A percentile compares a stretch with the other conserved stretches of the same genome.
Conservation (phyloP, 1,284 basidiomycete species). For the Trametes sp. region DNA sequence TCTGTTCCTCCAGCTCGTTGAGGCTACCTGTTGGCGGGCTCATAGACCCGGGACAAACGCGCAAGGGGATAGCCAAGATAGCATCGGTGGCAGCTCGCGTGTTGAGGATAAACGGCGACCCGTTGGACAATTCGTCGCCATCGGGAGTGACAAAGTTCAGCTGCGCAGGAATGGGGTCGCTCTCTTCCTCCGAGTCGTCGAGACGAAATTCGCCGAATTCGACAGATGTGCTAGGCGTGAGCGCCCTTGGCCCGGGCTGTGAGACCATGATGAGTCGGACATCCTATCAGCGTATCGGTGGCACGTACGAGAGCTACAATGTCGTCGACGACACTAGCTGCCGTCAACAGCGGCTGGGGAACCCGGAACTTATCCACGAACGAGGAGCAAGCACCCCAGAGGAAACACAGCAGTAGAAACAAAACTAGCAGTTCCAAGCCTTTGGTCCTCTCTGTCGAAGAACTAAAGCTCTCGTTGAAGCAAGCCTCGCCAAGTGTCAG, state of each 20-base stretch:
- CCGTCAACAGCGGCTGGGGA: constrained; percentile 10
- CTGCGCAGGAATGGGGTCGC: constrained; percentile 2
- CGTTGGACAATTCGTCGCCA: not conserved
- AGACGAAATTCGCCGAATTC: not conserved
- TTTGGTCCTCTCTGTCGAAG: not conserved
- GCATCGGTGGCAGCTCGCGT: constrained; percentile 11
- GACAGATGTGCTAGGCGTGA: constrained; percentile 15
- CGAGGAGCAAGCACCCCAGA: constrained; percentile 9
- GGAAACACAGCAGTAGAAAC: constrained; percentile 7
- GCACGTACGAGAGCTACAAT: constrained; percentile 7
- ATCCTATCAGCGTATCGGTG: not conserved
- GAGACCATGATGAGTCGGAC: not conserved
- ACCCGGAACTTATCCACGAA: constrained; percentile 15
- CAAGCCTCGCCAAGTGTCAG: not conserved
- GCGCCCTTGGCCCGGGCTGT: constrained; percentile 8
- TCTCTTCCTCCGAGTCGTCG: not conserved
- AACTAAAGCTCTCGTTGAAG: not conserved
- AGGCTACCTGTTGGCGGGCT: not conserved
- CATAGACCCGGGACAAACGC: not conserved
- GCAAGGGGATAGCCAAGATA: constrained; percentile 4
- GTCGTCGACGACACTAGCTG: constrained; percentile 11
- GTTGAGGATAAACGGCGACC: constrained; percentile 8
- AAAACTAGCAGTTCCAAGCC: constrained; percentile 1
- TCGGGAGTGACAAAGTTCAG: constrained; percentile 12
- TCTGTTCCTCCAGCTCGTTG: not conserved